Base-by-base conservation (phyloP, 202 grass and related monocot species). In the Bolboschoenoplectus hybrid region DNA sequence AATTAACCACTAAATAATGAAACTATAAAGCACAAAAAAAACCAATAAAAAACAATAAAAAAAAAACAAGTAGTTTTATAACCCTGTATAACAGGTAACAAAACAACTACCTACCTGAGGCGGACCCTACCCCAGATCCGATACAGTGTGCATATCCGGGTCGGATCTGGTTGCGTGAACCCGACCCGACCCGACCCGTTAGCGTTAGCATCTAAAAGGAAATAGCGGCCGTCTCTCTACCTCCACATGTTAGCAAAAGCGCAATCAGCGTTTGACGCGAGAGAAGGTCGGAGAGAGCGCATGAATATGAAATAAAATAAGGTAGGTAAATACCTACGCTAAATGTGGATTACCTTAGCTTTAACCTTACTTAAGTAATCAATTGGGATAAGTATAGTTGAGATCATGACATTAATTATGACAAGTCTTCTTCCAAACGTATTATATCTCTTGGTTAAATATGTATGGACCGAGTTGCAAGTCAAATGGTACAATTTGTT, bases 331-430 rank as follows among this genome's bases (percentile, higher is more conserved):
- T 26, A 38, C 73, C 72, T 76, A 53, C 72, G 32, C 26, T 55
- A 39, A 76, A 49, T 55, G 6, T 76, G 0, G 12, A 76, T 77
- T 77, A 75, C 47, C 47, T 51, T 34, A 34, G 72, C 40, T 52
- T 52, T 75, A 55, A 77, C 26, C 73, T 77, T 55, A 39, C 6
- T 77, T 77, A 76, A 38, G 49, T 38, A 19, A 36, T 35, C 72
- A 76, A 56, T 56, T 55, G 12, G n/a, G 11, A 53, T 53, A 20
- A 34, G 50, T 19, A 34, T 2, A 26, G 16, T 68, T 68, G 36
- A 32, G 19, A 74, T 50, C 70, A 41, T 40, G 45, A 51, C 70
- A 50, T 7, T 26, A 26, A 26, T 26, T 26, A 26, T 26, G 26
- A 26, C 26, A 26, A 26, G 26, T 26, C 26, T 26, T 20, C 70